Conservation (phyloP, 2,329 filamentous ascomycete species). For the Verticillium zaregamsianum region DNA sequence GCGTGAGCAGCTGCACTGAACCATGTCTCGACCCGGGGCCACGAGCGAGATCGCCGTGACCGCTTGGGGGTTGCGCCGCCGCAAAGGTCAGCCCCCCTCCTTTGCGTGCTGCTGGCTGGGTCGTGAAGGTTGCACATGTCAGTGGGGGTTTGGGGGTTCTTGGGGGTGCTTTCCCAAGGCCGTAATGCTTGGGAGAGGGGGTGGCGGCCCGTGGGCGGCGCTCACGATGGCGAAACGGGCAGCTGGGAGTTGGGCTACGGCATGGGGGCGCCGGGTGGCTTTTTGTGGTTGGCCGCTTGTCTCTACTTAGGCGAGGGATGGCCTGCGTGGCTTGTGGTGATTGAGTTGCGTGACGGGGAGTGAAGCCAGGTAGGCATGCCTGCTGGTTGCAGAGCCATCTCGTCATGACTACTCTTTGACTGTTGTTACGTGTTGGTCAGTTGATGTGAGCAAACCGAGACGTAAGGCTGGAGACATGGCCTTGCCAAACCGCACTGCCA, state of each 20-base stretch:
- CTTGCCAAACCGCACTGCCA: neutral
- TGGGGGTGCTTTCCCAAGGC: neutral
- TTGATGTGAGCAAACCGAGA: neutral
- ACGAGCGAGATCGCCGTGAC: neutral
- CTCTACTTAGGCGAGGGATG: neutral
- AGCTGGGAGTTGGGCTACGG: neutral
- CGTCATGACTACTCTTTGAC: neutral
- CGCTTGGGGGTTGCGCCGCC: neutral
- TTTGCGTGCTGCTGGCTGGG: neutral
- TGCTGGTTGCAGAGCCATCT: neutral
- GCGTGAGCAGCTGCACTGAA: neutral
- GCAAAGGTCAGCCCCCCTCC: neutral
- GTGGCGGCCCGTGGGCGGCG: neutral
- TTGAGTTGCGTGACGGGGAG: neutral
- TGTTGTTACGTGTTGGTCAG: neutral
- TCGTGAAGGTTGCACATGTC: neutral
- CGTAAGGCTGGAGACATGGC: neutral
- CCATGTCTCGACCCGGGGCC: neutral
- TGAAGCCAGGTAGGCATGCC: neutral
- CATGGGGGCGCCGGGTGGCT: neutral
- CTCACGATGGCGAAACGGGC: neutral
- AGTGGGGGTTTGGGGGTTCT: neutral
- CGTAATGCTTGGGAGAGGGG: neutral
- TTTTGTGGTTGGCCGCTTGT: neutral
- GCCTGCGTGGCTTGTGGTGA: neutral